Evolutionary conservation across 2,329 filamentous ascomycete species (phyloP).

Genomic region (Clonostachys chloroleuca): DNA sequence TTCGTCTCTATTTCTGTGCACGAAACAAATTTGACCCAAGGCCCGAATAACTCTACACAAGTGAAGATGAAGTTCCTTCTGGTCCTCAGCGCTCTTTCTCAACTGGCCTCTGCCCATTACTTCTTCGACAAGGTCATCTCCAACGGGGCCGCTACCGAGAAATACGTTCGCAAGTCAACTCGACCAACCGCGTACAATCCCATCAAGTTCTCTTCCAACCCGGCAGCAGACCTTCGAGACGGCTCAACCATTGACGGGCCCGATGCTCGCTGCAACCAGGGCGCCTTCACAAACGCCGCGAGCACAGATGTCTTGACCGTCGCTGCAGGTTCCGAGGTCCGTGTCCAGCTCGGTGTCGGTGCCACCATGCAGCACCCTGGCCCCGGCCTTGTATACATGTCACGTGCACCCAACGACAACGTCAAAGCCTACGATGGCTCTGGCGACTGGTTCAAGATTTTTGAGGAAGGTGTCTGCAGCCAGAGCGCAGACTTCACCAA

Average conservation of each 20-base stretch:
- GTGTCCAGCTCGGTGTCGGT: slow-evolving; percentile 10
- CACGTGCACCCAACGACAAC: slow-evolving; percentile 13
- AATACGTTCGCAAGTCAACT: slow-evolving; percentile 17
- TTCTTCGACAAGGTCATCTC: slow-evolving; percentile 16
- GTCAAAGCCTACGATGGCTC: slow-evolving; percentile 17
- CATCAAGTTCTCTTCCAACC: slow-evolving; percentile 18
- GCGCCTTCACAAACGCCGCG: slow-evolving; percentile 12
- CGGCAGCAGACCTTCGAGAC: slow-evolving; percentile 12
- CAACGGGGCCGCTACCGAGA: slow-evolving; percentile 9
- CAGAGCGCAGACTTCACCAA: slow-evolving; percentile 9
- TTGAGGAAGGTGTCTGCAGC: slow-evolving; percentile 13
- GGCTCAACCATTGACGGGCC: slow-evolving; percentile 9
- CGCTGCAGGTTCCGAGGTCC: slow-evolving; percentile 12
- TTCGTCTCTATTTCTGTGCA: no score
- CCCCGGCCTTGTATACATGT: slow-evolving; percentile 15
- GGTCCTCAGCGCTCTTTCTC: slow-evolving; percentile 8
- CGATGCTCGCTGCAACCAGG: slow-evolving; percentile 20
- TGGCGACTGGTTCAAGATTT: slow-evolving; percentile 18
- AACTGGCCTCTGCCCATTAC: slow-evolving; percentile 17
- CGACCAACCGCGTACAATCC: slow-evolving; percentile 14
- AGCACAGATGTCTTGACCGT: slow-evolving; percentile 13
- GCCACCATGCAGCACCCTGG: slow-evolving; percentile 13
- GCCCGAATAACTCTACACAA: no score
- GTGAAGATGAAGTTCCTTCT: not conserved
- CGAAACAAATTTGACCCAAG: no score